Evolutionary conservation across 2,329 filamentous ascomycete species (phyloP), one percentile per base, ranked within the genome.

Genomic region (Macrophomina tecta): DNA sequence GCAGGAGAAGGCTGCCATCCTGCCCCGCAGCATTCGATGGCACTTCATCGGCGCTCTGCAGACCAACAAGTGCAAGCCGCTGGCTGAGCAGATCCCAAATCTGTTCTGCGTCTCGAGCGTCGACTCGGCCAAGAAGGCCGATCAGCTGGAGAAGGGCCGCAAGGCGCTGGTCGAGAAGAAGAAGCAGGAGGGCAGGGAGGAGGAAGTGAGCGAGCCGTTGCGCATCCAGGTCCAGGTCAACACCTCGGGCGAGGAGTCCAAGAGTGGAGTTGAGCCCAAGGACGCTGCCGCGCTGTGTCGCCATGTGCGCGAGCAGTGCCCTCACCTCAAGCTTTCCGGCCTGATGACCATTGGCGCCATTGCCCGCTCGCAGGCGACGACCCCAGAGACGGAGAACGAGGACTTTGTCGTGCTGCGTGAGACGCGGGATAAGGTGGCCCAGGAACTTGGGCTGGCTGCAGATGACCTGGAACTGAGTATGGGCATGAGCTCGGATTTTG

Each of bases 301-400:
- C 63, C 86, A 90, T 73, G 87, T 99, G 63, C 77, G 86, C 11
- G 83, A 90, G 4, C 83, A 87, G 45, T 97, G 93, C 77, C 89
- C 91, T 1, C 85, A 89, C 76, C 82, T 99, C 45, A 82, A 86
- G 66, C 82, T 99, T 2, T 84, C 91, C 36, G 95, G 95, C 0
- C 80, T 99, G 45, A 99, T 99, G 95, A 99, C 95, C 1, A 98
- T 99, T 74, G 95, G 95, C 1, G 93, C 94, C 18, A 97, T 98
- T 77, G 94, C 93, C 58, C 83, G 94, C 69, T 95, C 91, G 72
- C 86, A 88, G 73, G 92, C 87, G 16, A 91, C 89, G 1, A 81
- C 79, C n/a, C 68, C 86, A 0, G 93, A 91, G 72, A 90, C 83
- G n/a, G 90, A 94, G 80, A 98, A 98, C 77, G 93, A 96, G 78